Evolutionary conservation across 768 basidiomycete species (phyloP).

Genomic region (Daedaleopsis nitida): DNA sequence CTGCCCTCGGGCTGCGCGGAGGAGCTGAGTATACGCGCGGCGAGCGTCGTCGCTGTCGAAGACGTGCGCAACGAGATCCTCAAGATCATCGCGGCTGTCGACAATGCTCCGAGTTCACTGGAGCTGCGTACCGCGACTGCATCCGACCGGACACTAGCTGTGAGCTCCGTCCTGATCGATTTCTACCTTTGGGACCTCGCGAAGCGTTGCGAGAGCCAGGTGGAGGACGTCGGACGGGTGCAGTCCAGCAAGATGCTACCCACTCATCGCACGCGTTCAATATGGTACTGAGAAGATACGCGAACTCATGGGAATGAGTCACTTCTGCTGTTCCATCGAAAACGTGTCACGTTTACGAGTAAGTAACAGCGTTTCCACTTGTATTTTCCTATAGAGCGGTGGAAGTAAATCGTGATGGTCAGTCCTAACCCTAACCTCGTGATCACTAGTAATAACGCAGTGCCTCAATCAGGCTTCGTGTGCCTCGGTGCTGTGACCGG

Average conservation of each 20-base stretch:
- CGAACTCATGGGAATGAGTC: no score
- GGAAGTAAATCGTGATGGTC: no score
- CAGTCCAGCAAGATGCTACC: constrained; percentile 58
- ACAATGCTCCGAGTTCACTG: not conserved
- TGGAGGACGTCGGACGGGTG: constrained; percentile 61
- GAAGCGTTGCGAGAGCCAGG: constrained; percentile 61
- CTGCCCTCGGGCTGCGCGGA: constrained; percentile 62
- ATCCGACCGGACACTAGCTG: constrained; percentile 5
- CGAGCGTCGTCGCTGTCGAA: constrained; percentile 82
- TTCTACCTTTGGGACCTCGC: constrained; percentile 92
- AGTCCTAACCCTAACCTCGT: no score
- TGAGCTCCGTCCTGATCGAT: constrained; percentile 84
- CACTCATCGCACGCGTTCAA: constrained; percentile 78
- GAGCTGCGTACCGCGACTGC: no score
- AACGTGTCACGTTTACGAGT: no score
- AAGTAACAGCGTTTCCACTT: no score
- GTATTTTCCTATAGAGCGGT: no score
- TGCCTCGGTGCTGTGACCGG: no score
- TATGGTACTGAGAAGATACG: constrained; percentile 92
- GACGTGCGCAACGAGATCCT: constrained; percentile 63
- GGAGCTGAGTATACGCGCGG: constrained; percentile 79
- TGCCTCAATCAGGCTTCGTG: no score
- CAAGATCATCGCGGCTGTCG: constrained; percentile 21
- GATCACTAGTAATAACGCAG: no score
- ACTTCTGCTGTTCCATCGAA: no score